Evolutionary conservation across 1,284 basidiomycete species (phyloP).

Genomic region (Pholiota adiposa): DNA sequence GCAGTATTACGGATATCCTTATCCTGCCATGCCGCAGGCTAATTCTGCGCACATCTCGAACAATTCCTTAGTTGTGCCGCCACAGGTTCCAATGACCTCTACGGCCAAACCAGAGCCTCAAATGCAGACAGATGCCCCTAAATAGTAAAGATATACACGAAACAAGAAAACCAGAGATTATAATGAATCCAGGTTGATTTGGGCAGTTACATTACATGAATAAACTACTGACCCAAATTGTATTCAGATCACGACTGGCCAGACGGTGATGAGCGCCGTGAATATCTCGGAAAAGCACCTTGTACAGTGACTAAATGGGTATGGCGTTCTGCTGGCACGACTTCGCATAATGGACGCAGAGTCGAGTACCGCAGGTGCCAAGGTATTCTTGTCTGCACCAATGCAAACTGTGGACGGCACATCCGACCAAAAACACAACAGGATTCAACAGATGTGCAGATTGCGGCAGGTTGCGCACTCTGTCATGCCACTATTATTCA

Average conservation of each 20-base stretch:
- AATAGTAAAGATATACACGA: no score
- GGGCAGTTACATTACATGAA: no score
- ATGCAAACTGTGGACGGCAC: not conserved
- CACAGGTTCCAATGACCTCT: no score
- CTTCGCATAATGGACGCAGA: not conserved
- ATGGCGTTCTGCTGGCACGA: not conserved
- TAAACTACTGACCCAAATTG: no score
- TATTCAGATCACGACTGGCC: not conserved
- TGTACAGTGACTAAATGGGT: constrained; percentile 3
- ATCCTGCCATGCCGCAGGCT: no score
- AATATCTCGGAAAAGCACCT: not conserved
- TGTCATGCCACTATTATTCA: not conserved
- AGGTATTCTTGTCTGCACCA: not conserved
- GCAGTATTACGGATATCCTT: no score
- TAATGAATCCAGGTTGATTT: no score
- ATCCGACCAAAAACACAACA: not conserved
- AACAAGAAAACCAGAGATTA: no score
- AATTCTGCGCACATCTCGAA: no score
- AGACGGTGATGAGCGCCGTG: not conserved
- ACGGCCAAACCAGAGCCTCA: no score
- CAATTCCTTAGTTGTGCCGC: no score
- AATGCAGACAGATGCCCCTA: no score
- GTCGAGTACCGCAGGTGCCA: not conserved
- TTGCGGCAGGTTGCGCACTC: not conserved
- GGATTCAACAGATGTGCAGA: not conserved